Conservation (phyloP, 2,329 filamentous ascomycete species). For the Phialocephala sp. region DNA sequence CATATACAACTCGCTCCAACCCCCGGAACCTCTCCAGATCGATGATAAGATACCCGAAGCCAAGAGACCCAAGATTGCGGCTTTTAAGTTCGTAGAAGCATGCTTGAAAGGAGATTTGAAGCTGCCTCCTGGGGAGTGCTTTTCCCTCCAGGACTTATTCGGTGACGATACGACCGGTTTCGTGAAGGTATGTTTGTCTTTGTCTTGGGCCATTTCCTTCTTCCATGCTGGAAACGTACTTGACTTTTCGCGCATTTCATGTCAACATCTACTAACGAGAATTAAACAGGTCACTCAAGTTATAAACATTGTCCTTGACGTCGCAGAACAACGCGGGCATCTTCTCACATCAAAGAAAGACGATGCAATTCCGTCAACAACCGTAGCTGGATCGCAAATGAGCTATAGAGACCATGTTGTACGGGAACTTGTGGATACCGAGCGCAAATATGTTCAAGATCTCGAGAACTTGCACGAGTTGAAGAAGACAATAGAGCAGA, state of each 20-base stretch:
- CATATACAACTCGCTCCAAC: constrained; percentile 86
- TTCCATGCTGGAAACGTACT: neutral
- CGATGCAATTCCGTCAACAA: constrained; percentile 51
- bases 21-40: constrained; percentile 69
- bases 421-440: constrained; percentile 89
- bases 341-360: constrained; percentile 67
- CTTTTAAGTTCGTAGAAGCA: constrained; percentile 91
- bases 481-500: constrained; percentile 88
- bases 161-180: constrained; percentile 96
- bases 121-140: constrained; percentile 81
- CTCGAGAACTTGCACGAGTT: constrained; percentile 91
- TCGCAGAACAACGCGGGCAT: constrained; percentile 78
- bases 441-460: constrained; percentile 97
- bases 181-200: constrained; percentile 71
- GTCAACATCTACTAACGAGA: neutral
- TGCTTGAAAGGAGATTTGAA: constrained; percentile 78
- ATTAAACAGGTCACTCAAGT: constrained; percentile 76
- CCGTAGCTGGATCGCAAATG: constrained; percentile 64
- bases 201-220: neutral
- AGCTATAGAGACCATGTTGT: constrained; percentile 85
- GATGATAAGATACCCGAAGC: constrained; percentile 69
- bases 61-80: constrained; percentile 84
- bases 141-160: constrained; percentile 90
- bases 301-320: constrained; percentile 89
- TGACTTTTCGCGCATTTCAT: neutral